Percentiles rank a stretch among this genome's conserved stretches.
These are phyloP conservation scores for Delonix regia DNA, from an alignment of 306 rosid genomes.

Conservation along the genomic window DNA sequence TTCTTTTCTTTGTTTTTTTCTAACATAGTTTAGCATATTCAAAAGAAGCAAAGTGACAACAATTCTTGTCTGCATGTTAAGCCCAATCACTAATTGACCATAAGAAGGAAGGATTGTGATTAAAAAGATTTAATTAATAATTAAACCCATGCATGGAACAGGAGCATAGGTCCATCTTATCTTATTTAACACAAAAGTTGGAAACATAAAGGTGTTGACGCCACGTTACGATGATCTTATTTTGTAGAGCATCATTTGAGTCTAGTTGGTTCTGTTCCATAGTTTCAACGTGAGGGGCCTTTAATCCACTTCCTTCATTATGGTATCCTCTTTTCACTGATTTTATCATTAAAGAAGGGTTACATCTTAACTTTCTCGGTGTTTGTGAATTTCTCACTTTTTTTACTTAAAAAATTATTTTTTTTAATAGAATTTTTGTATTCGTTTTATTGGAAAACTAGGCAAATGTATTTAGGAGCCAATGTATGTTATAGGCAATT, in stretches of 20 bases:
- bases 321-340: constrained; percentile 41
- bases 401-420: no score
- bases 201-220: constrained; percentile 53
- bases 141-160: constrained; percentile 3
- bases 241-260: constrained; percentile 37
- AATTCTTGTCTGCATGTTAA: constrained; percentile 6
- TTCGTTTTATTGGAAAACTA: no score
- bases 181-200: constrained; percentile 44
- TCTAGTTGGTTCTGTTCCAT: constrained; percentile 44
- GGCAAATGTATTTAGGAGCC: no score
- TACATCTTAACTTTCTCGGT: no score
- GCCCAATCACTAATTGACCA: constrained; percentile 17
- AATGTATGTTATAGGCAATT: no score
- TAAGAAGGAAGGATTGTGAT: constrained; percentile 13
- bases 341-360: no score
- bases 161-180: constrained; percentile 32
- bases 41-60: constrained; percentile 20
- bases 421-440: no score
- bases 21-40: background rate
- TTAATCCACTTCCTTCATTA: constrained; percentile 46
- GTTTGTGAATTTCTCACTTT: no score
- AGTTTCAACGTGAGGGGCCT: constrained; percentile 51
- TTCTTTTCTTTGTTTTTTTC: no score
- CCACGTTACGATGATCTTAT: constrained; percentile 33
- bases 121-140: background rate